These are phyloP conservation scores for Phytophthora megakarya DNA, from an alignment of 352 stramenopile genomes.

Conservation along the genomic window DNA sequence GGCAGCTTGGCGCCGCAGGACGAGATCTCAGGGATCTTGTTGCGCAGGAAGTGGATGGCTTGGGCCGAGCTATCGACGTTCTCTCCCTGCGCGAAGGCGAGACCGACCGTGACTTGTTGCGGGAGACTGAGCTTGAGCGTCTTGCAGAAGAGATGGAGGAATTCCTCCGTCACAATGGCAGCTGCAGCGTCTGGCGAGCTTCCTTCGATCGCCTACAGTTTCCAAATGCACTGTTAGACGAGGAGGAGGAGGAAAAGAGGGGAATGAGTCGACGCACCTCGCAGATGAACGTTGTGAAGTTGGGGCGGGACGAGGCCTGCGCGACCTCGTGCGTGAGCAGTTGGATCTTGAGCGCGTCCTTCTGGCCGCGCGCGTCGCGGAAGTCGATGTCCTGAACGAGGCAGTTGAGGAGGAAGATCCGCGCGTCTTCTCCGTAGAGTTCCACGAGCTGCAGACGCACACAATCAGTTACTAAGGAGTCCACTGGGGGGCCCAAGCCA, in stretches of 20 bases:
- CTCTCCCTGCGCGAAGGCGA: slow-evolving; percentile 83
- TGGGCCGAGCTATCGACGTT: slow-evolving; percentile 57
- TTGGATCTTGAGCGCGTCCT: slow-evolving; percentile 90
- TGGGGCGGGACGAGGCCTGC: slow-evolving; percentile 86
- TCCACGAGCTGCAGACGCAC: slow-evolving; percentile 76
- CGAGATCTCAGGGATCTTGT: slow-evolving; percentile 87
- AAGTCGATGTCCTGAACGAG: slow-evolving; percentile 92
- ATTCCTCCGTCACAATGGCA: slow-evolving; percentile 75
- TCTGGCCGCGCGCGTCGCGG: slow-evolving; percentile 81
- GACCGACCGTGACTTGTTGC: slow-evolving; percentile 83
- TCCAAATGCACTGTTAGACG: neutral
- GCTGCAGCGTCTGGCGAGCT: slow-evolving; percentile 45
- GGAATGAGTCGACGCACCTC: slow-evolving; percentile 41
- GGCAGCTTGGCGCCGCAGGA: slow-evolving; percentile 82
- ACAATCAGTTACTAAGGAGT: slow-evolving; percentile 5
- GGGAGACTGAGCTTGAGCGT: slow-evolving; percentile 85
- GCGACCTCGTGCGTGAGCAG: slow-evolving; percentile 90
- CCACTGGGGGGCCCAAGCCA: neutral
- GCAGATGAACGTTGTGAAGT: slow-evolving; percentile 92
- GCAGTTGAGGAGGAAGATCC: slow-evolving; percentile 91
- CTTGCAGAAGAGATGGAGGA: slow-evolving; percentile 76
- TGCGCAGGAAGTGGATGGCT: slow-evolving; percentile 77
- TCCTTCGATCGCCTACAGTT: slow-evolving; percentile 67
- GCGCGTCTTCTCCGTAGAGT: slow-evolving; percentile 91
- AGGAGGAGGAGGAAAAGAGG: neutral